Conservation (phyloP, 2,329 filamentous ascomycete genomes). For the Tolypocladium ovalisporum region DNA sequence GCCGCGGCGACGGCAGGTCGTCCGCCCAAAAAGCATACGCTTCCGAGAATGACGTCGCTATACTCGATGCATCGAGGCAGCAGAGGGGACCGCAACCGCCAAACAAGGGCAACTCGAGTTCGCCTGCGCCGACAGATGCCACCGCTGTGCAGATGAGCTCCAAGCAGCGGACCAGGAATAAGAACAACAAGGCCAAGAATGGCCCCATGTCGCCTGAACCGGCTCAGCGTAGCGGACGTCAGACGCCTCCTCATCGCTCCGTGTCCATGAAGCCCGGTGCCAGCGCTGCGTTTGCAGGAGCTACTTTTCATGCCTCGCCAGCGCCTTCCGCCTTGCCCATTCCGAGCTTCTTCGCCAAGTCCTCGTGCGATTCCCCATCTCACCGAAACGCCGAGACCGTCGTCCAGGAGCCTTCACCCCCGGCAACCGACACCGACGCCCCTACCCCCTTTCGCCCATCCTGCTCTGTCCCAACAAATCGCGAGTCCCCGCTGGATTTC, state of each 20-base stretch:
- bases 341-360: constrained; percentile 73
- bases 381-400: constrained; percentile 23
- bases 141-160: constrained; percentile 14
- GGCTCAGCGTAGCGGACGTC: constrained; percentile 23
- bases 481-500: constrained; percentile 75
- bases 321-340: constrained; percentile 83
- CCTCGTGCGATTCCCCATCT: constrained; percentile 53
- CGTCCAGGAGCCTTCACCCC: constrained; percentile 35
- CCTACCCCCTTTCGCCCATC: constrained; percentile 30
- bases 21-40: constrained; percentile 44
- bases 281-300: constrained; percentile 69
- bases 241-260: constrained; percentile 31
- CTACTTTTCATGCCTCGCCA: constrained; percentile 90
- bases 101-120: constrained; percentile 27
- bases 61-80: constrained; percentile 20
- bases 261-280: constrained; percentile 31
- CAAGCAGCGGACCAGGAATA: constrained; percentile 17
- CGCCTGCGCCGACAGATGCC: constrained; percentile 16
- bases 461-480: constrained; percentile 16
- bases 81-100: constrained; percentile 33
- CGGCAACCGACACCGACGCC: constrained; percentile 40
- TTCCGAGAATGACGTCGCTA: constrained; percentile 41
- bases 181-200: constrained; percentile 20
- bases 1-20: constrained; percentile 27
- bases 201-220: constrained; percentile 29